phyloP scores from a whole-genome alignment of 345 rosid species.

The Balakata baccata region DNA sequence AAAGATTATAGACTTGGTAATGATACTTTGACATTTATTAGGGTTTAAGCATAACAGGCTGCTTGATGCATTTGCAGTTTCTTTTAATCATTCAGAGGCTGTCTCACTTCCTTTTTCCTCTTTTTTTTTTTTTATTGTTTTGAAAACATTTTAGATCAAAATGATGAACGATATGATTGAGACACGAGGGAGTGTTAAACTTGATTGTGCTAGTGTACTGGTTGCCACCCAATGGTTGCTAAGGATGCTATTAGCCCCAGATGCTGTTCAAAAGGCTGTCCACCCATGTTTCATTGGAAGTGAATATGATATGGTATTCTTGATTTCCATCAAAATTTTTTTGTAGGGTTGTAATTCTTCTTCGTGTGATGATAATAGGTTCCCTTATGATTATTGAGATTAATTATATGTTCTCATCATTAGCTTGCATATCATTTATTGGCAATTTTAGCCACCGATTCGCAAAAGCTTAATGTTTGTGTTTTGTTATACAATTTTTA shows the following conservation, averaged over 20 bases:
- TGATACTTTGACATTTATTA: constrained; percentile 14
- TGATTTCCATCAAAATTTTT: background rate
- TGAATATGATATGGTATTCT: constrained; percentile 56
- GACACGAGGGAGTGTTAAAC: constrained; percentile 50
- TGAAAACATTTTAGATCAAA: constrained; percentile 44
- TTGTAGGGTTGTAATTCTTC: background rate
- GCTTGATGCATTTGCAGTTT: constrained; percentile 4
- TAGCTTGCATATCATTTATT: too few species aligned
- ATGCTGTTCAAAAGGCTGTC: constrained; percentile 25
- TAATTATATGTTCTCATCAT: too few species aligned
- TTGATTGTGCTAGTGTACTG: constrained; percentile 59
- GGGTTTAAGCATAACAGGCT: constrained; percentile 11
- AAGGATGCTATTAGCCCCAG: constrained; percentile 37
- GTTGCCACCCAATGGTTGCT: constrained; percentile 51
- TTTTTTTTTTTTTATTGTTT: background rate
- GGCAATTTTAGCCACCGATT: too few species aligned
- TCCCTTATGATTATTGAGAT: background rate
- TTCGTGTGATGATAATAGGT: background rate
- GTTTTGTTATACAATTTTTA: too few species aligned
- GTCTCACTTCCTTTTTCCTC: constrained; percentile 10
- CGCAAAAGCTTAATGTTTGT: too few species aligned
- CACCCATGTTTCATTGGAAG: constrained; percentile 32
- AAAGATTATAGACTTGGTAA: constrained; percentile 62
- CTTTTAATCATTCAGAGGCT: background rate
- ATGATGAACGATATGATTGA: constrained; percentile 49